A percentile compares a stretch with the other conserved stretches of the same genome.
Conservation (phyloP, 2,329 filamentous ascomycete species). For the Achaetomium macrosporum region DNA sequence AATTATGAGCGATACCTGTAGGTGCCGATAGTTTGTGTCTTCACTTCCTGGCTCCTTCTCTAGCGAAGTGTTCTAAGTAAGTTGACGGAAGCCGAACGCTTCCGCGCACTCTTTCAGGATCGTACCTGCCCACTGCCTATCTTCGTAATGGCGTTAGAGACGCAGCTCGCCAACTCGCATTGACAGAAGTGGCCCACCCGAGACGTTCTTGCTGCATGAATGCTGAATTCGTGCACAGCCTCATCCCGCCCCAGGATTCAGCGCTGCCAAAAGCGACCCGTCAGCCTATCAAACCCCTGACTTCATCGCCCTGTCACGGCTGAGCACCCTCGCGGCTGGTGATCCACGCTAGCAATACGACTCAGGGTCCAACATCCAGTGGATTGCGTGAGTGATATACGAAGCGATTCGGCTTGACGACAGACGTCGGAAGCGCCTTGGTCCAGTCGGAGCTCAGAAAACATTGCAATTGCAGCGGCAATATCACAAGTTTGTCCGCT, state of each 20-base stretch:
- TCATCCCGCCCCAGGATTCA: conserved; percentile 17
- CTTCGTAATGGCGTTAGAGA: background rate
- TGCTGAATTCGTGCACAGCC: conserved; percentile 20
- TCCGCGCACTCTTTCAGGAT: no score
- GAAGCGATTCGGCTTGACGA: background rate
- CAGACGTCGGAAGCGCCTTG: background rate
- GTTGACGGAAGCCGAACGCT: no score
- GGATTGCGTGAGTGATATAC: background rate
- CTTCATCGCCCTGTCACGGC: conserved; percentile 2
- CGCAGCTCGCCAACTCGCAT: background rate
- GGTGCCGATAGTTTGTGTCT: no score
- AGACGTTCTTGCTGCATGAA: background rate
- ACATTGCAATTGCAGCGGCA: background rate
- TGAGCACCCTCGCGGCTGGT: conserved; percentile 8
- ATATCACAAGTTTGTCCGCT: background rate
- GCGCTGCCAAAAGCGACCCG: conserved; percentile 2
- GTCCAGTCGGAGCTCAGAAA: background rate
- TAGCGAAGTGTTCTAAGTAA: no score
- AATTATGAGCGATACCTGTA: no score
- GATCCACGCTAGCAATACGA: conserved; percentile 5
- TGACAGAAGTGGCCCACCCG: background rate
- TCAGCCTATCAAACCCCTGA: conserved; percentile 17
- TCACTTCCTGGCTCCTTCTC: no score
- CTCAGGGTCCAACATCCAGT: background rate
- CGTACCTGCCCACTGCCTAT: no score